Conservation (phyloP, 345 rosid species). For the Eucalyptus virginea region DNA sequence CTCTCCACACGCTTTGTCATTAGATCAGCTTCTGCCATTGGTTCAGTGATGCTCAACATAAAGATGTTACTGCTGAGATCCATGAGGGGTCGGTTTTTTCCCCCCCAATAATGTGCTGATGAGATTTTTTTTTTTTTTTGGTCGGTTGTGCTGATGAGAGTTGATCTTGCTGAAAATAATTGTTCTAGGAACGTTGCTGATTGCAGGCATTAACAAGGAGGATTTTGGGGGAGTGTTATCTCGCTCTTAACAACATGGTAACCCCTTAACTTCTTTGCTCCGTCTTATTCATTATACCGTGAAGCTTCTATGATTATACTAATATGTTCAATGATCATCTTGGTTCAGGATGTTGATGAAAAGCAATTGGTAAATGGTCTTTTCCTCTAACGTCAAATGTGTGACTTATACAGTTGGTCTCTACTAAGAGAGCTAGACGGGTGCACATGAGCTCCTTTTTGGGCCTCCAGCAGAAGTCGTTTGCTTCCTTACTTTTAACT, state of each 20-base stretch:
- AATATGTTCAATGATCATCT: background rate
- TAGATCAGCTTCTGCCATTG: no score
- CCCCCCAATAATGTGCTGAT: no score
- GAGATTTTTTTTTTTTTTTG: no score
- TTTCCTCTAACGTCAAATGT: background rate
- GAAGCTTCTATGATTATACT: background rate
- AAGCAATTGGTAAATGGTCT: constrained; percentile 2
- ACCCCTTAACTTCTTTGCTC: background rate
- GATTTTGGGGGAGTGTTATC: no score
- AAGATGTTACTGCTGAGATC: no score
- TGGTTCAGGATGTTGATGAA: constrained; percentile 42
- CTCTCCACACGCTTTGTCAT: no score
- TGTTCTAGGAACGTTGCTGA: no score
- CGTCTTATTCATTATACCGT: background rate
- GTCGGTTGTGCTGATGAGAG: no score
- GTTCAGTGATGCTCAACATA: no score
- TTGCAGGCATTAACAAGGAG: no score
- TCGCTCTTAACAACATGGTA: background rate
- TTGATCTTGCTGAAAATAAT: no score
- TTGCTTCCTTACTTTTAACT: background rate
- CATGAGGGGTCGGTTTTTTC: no score
- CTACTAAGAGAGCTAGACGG: background rate
- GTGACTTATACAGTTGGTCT: background rate
- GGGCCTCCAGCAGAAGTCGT: background rate
- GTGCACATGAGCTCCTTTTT: background rate